These are phyloP conservation scores for Colletotrichum spaethianum DNA, from an alignment of 2,329 filamentous ascomycete genomes.

Conservation along the genomic window DNA sequence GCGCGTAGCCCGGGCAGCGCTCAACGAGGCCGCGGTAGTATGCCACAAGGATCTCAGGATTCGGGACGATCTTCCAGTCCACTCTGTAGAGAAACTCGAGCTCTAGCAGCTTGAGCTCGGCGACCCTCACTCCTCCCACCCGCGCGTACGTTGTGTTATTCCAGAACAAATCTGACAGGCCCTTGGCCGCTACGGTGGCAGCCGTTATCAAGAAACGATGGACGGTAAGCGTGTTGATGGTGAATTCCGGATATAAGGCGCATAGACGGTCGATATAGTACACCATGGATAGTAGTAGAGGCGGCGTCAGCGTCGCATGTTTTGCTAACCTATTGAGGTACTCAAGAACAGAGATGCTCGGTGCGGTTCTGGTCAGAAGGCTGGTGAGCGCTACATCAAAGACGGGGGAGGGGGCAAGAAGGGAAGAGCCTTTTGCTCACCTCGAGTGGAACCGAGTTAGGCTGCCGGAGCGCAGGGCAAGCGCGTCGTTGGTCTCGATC, in stretches of 20 bases:
- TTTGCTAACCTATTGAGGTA: slow-evolving; percentile 94
- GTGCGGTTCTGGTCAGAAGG: slow-evolving; percentile 67
- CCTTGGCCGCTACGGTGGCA: slow-evolving; percentile 95
- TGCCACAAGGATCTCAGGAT: slow-evolving; percentile 91
- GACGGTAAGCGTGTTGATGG: slow-evolving; percentile 95
- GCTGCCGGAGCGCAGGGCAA: slow-evolving; percentile 87
- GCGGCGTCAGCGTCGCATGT: slow-evolving; percentile 93
- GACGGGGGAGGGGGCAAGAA: slow-evolving; percentile 14
- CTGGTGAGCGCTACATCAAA: slow-evolving; percentile 30
- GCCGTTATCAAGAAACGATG: slow-evolving; percentile 98
- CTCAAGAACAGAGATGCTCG: slow-evolving; percentile 93
- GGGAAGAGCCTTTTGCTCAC: slow-evolving; percentile 59
- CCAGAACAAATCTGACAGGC: slow-evolving; percentile 97
- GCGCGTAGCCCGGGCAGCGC: slow-evolving; percentile 68
- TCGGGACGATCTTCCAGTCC: slow-evolving; percentile 97
- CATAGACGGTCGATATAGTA: slow-evolving; percentile 98
- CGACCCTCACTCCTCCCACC: slow-evolving; percentile 91
- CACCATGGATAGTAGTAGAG: slow-evolving; percentile 97
- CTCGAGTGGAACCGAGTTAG: slow-evolving; percentile 96
- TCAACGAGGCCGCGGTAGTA: slow-evolving; percentile 93
- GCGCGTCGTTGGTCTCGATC: slow-evolving; percentile 90
- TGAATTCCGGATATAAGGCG: slow-evolving; percentile 92
- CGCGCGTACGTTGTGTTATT: slow-evolving; percentile 97
- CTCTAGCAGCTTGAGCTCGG: slow-evolving; percentile 91
- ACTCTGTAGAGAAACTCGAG: slow-evolving; percentile 93